Conservation (phyloP, 2,329 filamentous ascomycete species). For the Geosmithia morbida region DNA sequence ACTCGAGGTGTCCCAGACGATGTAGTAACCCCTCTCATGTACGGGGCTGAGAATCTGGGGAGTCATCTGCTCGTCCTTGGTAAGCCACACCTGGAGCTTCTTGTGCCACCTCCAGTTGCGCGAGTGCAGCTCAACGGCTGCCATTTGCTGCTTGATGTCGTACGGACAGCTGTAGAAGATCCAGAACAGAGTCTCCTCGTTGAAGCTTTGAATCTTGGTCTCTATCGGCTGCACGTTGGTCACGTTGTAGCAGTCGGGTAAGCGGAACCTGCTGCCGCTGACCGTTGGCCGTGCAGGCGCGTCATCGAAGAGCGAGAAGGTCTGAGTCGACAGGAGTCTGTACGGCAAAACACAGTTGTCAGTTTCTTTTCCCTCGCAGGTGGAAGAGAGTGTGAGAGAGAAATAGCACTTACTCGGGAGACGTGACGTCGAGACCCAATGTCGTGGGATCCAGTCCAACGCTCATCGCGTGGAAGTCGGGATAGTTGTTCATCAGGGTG, state of each 20-base stretch:
- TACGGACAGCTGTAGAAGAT: slow-evolving; percentile 55
- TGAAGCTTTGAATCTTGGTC: slow-evolving; percentile 51
- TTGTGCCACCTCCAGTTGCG: slow-evolving; percentile 58
- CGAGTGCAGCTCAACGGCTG: slow-evolving; percentile 47
- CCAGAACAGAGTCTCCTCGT: slow-evolving; percentile 55
- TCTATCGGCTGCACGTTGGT: slow-evolving; percentile 52
- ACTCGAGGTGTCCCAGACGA: slow-evolving; percentile 47
- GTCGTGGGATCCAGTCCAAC: slow-evolving; percentile 42
- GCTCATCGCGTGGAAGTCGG: slow-evolving; percentile 46
- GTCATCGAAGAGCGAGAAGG: slow-evolving; percentile 48
- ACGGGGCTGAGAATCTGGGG: slow-evolving; percentile 42
- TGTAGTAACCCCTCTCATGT: slow-evolving; percentile 51
- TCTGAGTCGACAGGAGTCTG: slow-evolving; percentile 42
- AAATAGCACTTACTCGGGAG: slow-evolving; percentile 40
- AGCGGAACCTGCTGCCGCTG: slow-evolving; percentile 31
- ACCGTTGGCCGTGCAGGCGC: slow-evolving; percentile 41
- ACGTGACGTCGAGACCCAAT: slow-evolving; percentile 42
- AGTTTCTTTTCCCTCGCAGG: too few species aligned
- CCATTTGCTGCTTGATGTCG: slow-evolving; percentile 48
- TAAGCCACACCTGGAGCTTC: slow-evolving; percentile 51
- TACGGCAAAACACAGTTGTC: slow-evolving; percentile 3
- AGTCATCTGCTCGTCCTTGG: slow-evolving; percentile 52
- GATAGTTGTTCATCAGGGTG: slow-evolving; percentile 48
- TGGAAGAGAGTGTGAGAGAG: background rate
- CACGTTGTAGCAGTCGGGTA: slow-evolving; percentile 54